Evolutionary conservation across 345 rosid genomes (phyloP).

Genomic region (Eutrema yunnanense): DNA sequence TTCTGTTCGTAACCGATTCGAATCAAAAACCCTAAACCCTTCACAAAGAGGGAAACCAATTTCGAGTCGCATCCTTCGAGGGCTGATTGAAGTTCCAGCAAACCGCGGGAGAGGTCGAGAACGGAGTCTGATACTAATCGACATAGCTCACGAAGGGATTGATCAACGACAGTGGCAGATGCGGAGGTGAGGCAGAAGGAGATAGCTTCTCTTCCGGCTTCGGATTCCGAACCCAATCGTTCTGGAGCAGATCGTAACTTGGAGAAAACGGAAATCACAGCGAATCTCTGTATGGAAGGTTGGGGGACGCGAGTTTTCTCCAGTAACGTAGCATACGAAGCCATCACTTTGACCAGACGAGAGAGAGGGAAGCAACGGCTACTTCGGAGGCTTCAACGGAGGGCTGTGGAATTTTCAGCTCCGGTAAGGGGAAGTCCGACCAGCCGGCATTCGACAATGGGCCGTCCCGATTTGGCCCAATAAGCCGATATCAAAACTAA

Average conservation of each 20-base stretch:
- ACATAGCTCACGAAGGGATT: constrained; percentile 84
- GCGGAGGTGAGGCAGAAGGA: constrained; percentile 58
- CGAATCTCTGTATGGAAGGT: constrained; percentile 75
- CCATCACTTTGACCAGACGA: constrained; percentile 36
- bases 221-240: constrained; percentile 49
- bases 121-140: constrained; percentile 59
- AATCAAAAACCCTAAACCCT: constrained; percentile 60
- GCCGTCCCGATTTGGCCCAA: constrained; percentile 3
- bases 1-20: constrained; percentile 47
- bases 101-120: constrained; percentile 46
- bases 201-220: constrained; percentile 57
- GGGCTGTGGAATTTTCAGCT: background rate
- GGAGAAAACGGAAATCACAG: constrained; percentile 70
- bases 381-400: background rate
- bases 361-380: background rate
- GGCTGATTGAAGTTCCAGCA: constrained; percentile 82
- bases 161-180: constrained; percentile 73
- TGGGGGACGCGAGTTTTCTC: constrained; percentile 73
- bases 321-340: constrained; percentile 51
- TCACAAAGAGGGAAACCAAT: constrained; percentile 49
- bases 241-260: constrained; percentile 64
- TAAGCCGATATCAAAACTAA: background rate
- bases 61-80: constrained; percentile 69
- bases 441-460: background rate
- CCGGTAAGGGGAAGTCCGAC: background rate